These are phyloP conservation scores for Fusarium sp. DNA, from an alignment of 2,329 filamentous ascomycete species.

Conservation along the genomic window DNA sequence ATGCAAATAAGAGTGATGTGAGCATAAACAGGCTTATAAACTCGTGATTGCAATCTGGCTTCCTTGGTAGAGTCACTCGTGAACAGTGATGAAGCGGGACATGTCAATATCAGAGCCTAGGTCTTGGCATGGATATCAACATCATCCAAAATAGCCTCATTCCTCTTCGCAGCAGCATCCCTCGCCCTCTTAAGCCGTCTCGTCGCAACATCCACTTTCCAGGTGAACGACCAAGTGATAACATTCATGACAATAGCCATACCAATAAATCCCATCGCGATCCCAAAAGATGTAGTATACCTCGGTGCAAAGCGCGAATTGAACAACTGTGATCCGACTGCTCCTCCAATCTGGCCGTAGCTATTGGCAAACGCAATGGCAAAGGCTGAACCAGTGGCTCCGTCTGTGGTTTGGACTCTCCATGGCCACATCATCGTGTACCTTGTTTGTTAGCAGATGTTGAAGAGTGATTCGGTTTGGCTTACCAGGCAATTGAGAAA, in stretches of 20 bases:
- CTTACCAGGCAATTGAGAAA: background rate
- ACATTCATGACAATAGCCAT: background rate
- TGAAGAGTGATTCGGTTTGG: rapidly evolving
- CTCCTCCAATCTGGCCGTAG: background rate
- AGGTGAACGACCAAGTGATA: background rate
- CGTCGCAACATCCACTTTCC: background rate
- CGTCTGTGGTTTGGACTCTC: background rate
- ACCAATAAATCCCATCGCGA: background rate
- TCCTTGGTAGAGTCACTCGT: too few species aligned
- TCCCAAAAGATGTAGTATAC: background rate
- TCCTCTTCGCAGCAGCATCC: background rate
- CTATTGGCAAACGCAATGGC: background rate
- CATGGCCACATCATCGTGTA: background rate
- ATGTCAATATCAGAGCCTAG: background rate
- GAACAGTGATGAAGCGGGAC: rapidly evolving
- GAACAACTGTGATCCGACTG: background rate
- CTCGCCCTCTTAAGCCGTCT: background rate
- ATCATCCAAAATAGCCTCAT: background rate
- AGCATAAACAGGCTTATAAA: background rate
- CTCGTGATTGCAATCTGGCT: background rate
- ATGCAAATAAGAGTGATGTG: rapidly evolving
- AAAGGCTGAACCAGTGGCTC: background rate
- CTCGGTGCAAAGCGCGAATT: background rate
- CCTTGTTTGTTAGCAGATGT: background rate
- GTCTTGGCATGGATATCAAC: background rate